phyloP scores from a whole-genome alignment of 257 asterid genomes.

The Hygrophila difformis region DNA sequence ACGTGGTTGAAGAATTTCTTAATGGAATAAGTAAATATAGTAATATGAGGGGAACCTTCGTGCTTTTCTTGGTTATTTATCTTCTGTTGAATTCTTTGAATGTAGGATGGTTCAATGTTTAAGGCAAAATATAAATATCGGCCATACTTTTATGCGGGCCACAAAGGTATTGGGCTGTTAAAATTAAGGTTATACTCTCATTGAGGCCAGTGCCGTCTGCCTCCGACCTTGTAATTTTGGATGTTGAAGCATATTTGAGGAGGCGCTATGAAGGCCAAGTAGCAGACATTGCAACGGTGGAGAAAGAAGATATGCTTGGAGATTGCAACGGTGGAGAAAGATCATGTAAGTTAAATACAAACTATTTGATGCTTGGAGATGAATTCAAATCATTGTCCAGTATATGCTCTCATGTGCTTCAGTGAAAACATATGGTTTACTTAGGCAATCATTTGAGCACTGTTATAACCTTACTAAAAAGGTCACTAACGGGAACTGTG shows the following conservation, averaged over 20 bases:
- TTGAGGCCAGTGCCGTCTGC: constrained; percentile 6
- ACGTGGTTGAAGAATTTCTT: constrained; percentile 3
- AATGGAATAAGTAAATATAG: not conserved
- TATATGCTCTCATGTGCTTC: no score
- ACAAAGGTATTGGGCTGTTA: no score
- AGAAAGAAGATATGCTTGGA: constrained; percentile 97
- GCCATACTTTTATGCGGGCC: constrained; percentile 93
- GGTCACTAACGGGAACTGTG: not conserved
- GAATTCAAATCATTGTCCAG: no score
- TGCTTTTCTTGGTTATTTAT: constrained; percentile 2
- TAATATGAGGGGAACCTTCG: constrained; percentile 6
- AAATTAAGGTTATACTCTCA: constrained; percentile 5
- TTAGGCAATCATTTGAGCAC: not conserved
- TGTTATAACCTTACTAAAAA: not conserved
- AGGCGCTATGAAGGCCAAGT: constrained; percentile 89
- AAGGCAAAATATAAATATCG: constrained; percentile 82
- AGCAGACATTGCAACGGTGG: constrained; percentile 72
- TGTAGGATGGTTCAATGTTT: constrained; percentile 92
- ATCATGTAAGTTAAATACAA: constrained; percentile 51
- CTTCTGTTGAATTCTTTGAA: constrained; percentile 14
- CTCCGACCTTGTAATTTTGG: constrained; percentile 25
- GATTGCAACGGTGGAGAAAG: no score
- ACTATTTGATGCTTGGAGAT: no score
- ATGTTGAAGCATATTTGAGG: constrained; percentile 88
- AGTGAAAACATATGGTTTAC: not conserved